These are phyloP conservation scores for Murraya koenigii DNA, from an alignment of 345 rosid genomes.

Conservation along the genomic window DNA sequence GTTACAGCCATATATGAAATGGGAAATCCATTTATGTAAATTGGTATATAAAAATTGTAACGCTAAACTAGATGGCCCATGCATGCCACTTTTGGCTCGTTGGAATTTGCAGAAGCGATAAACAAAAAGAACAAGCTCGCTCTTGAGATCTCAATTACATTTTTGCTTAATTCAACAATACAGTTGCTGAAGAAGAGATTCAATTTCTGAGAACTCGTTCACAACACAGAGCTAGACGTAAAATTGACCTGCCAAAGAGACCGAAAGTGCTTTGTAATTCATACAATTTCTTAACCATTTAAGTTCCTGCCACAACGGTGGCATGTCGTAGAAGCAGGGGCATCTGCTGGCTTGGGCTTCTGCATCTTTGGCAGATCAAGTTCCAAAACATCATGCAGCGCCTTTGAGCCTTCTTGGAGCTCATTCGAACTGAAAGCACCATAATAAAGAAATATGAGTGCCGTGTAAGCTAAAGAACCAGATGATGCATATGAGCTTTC, in stretches of 20 bases:
- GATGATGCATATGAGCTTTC: neutral
- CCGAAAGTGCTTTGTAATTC: neutral
- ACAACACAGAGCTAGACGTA: neutral
- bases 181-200: neutral
- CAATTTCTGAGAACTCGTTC: neutral
- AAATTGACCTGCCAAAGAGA: neutral
- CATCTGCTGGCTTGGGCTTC: constrained; percentile 41
- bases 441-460: neutral
- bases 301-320: constrained; percentile 78
- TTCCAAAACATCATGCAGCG: constrained; percentile 70
- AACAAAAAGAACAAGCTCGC: too few relatives aligned
- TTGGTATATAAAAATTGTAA: too few relatives aligned
- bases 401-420: constrained; percentile 64
- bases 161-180: neutral
- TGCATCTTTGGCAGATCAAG: constrained; percentile 61
- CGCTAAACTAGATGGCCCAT: neutral
- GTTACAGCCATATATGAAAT: neutral
- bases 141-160: neutral
- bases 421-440: constrained; percentile 63
- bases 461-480: neutral
- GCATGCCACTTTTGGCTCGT: neutral
- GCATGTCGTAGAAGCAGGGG: constrained; percentile 41
- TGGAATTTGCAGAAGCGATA: too few relatives aligned
- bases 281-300: constrained; percentile 25
- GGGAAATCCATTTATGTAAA: too few relatives aligned